These are phyloP conservation scores for Xylariaceae sp. DNA, from an alignment of 2,329 filamentous ascomycete genomes.

Conservation along the genomic window DNA sequence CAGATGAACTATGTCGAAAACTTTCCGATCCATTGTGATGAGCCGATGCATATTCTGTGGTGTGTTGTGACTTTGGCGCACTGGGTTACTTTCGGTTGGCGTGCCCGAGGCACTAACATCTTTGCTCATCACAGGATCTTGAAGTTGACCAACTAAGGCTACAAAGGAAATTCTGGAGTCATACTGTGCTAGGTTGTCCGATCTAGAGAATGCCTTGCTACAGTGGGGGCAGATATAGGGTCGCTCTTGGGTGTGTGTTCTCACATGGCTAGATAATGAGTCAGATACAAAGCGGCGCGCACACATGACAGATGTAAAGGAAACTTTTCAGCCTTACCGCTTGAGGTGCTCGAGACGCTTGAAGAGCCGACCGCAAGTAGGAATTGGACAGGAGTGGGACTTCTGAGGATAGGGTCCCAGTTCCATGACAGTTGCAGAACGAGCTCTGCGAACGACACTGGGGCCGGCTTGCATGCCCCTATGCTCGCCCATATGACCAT, in stretches of 20 bases:
- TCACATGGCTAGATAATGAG: slow-evolving; percentile 77
- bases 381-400: slow-evolving; percentile 98
- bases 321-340: slow-evolving; percentile 67
- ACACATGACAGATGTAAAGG: slow-evolving; percentile 38
- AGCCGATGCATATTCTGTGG: slow-evolving; percentile 32
- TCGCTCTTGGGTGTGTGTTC: slow-evolving; percentile 98
- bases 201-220: slow-evolving; percentile 98
- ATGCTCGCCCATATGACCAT: slow-evolving; percentile 61
- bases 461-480: slow-evolving; percentile 68
- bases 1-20: slow-evolving; percentile 1
- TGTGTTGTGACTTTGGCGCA: slow-evolving; percentile 34
- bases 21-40: slow-evolving; percentile 29
- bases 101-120: slow-evolving; percentile 35
- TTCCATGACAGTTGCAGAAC: slow-evolving; percentile 95
- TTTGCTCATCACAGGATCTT: slow-evolving; percentile 42
- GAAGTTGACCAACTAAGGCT: slow-evolving; percentile 34
- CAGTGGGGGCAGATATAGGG: slow-evolving; percentile 97
- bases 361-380: slow-evolving; percentile 93
- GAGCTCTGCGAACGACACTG: slow-evolving; percentile 81
- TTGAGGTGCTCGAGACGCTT: slow-evolving; percentile 99
- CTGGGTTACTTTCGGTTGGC: slow-evolving; percentile 28
- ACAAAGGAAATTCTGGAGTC: slow-evolving; percentile 41
- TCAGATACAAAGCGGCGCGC: slow-evolving; percentile 46
- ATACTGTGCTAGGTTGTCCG: slow-evolving; percentile 98
- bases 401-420: slow-evolving; percentile 95